A percentile compares a stretch with the other conserved stretches of the same genome.
phyloP scores from a whole-genome alignment of 129 eudicot genomes.

The Flaveria brownii region DNA sequence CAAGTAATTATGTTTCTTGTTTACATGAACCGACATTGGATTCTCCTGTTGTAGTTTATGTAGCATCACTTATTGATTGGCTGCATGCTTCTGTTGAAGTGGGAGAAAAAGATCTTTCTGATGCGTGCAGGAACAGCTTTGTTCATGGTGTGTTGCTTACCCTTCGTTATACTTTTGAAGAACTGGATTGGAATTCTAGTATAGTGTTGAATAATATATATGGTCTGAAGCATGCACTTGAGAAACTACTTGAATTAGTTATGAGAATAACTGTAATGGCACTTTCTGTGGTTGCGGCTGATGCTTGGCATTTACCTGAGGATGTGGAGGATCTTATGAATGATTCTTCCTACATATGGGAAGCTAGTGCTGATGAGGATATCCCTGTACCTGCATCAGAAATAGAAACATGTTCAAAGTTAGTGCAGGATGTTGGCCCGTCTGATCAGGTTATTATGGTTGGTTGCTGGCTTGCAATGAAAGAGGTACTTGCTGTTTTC shows the following conservation, averaged over 20 bases:
- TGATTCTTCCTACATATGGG: slow-evolving; percentile 60
- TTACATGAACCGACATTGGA: slow-evolving; percentile 29
- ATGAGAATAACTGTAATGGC: slow-evolving; percentile 87
- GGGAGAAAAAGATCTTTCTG: slow-evolving; percentile 91
- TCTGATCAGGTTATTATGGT: slow-evolving; percentile 97
- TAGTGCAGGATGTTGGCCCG: slow-evolving; percentile 56
- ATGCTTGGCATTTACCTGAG: slow-evolving; percentile 88
- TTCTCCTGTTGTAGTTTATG: slow-evolving; percentile 59
- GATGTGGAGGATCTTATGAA: slow-evolving; percentile 77
- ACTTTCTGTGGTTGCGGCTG: slow-evolving; percentile 96
- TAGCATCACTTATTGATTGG: slow-evolving; percentile 82
- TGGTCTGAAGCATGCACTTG: slow-evolving; percentile 69
- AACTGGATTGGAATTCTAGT: slow-evolving; percentile 77
- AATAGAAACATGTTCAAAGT: slow-evolving; percentile 40
- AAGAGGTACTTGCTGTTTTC: slow-evolving; percentile 65
- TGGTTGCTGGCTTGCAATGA: slow-evolving; percentile 99
- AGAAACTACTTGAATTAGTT: slow-evolving; percentile 72
- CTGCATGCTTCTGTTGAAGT: slow-evolving; percentile 65
- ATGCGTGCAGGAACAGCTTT: slow-evolving; percentile 91
- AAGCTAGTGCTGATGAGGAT: slow-evolving; percentile 43
- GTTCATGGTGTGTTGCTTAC: slow-evolving; percentile 94
- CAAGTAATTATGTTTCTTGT: slow-evolving; percentile 44
- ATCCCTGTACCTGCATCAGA: slow-evolving; percentile 30
- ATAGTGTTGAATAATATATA: slow-evolving; percentile 40
- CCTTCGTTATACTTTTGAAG: slow-evolving; percentile 87